Evolutionary conservation across 768 basidiomycete species (phyloP).

Genomic region (Leccinum truebloodii): DNA sequence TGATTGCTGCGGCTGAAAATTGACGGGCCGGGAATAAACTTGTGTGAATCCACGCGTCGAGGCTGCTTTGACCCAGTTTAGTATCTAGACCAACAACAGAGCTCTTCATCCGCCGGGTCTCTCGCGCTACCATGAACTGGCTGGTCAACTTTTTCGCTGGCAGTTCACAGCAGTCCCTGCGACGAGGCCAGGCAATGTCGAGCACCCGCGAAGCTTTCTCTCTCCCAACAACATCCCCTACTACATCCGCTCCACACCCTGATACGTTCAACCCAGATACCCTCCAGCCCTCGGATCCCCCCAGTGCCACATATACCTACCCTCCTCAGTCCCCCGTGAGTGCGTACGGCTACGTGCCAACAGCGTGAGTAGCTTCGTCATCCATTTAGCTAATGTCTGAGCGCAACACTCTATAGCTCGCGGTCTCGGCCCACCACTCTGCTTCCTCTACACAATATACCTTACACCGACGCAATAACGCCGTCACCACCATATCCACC

Average conservation of each 20-base stretch:
- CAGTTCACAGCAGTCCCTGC: constrained; percentile 46
- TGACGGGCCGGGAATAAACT: constrained; percentile 8
- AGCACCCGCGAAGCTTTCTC: constrained; percentile 89
- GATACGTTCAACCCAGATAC: constrained; percentile 62
- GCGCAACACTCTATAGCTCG: constrained; percentile 27
- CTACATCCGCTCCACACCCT: constrained; percentile 48
- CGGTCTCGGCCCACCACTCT: constrained; percentile 54
- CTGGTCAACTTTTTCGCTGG: constrained; percentile 63
- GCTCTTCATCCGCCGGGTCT: constrained; percentile 1
- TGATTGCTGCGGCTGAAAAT: constrained; percentile 19
- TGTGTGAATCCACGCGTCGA: neutral
- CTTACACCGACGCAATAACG: constrained; percentile 41
- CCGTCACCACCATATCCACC: constrained; percentile 64
- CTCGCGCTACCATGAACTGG: constrained; percentile 61
- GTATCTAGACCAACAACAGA: constrained; percentile 9
- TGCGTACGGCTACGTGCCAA: constrained; percentile 61
- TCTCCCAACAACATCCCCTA: constrained; percentile 73
- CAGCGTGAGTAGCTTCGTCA: constrained; percentile 43
- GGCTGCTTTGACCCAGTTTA: constrained; percentile 15
- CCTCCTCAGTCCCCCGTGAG: constrained; percentile 61
- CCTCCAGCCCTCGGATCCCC: constrained; percentile 49
- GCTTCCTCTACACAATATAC: constrained; percentile 67
- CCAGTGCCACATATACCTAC: constrained; percentile 67
- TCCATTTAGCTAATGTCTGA: constrained; percentile 9
- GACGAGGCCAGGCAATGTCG: constrained; percentile 67